Conservation (phyloP, 1,139 yeast species). For the Suhomyces yuchorum region DNA sequence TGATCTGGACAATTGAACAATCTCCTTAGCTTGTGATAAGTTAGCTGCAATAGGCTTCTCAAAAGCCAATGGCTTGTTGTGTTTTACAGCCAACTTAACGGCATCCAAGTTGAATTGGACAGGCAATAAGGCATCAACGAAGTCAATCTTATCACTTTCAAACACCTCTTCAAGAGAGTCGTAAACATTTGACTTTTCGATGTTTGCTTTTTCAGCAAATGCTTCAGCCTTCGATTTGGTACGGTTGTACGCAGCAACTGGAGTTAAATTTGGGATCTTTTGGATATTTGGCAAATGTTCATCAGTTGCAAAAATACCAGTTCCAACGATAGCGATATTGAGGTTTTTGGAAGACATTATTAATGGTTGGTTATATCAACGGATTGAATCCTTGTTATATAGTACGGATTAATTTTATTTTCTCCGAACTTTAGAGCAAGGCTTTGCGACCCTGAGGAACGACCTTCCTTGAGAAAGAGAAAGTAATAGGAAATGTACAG, state of each 20-base stretch:
- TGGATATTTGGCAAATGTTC: conserved; percentile 76
- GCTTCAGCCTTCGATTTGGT: conserved; percentile 77
- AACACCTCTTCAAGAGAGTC: conserved; percentile 67
- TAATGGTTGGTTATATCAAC: background rate
- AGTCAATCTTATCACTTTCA: conserved; percentile 63
- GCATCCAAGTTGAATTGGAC: conserved; percentile 74
- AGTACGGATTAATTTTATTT: background rate
- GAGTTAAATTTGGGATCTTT: conserved; percentile 35
- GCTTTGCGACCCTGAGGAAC: background rate
- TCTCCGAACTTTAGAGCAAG: background rate
- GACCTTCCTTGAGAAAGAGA: background rate
- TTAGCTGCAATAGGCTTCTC: conserved; percentile 94
- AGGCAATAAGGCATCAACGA: conserved; percentile 83
- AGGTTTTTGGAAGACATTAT: conserved; percentile 24
- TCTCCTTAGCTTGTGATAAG: conserved; percentile 73
- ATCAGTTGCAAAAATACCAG: conserved; percentile 89
- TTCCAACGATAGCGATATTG: conserved; percentile 80
- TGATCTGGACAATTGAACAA: conserved; percentile 63
- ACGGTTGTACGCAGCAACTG: conserved; percentile 73
- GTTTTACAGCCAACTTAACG: conserved; percentile 64
- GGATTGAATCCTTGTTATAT: background rate
- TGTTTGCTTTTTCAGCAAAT: conserved; percentile 68
- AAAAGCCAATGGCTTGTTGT: conserved; percentile 74
- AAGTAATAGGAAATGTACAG: background rate
- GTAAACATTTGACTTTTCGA: conserved; percentile 55